These are phyloP conservation scores for Ustilago shanxiensis DNA, from an alignment of 1,284 basidiomycete species.

Conservation along the genomic window DNA sequence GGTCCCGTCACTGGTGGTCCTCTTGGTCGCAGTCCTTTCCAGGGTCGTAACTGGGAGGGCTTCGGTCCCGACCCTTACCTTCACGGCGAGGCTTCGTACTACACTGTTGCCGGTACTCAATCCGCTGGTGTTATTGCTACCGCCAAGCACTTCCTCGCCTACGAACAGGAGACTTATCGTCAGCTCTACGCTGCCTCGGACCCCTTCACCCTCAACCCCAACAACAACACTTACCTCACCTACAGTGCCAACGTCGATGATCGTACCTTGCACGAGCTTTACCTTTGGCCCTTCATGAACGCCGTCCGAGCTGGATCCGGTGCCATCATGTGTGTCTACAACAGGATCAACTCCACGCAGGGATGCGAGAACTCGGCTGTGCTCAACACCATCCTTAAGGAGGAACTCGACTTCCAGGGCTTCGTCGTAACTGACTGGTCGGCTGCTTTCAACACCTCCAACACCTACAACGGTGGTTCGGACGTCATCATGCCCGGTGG, in stretches of 20 bases:
- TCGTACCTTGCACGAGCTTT: conserved; percentile 47
- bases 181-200: conserved; percentile 41
- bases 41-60: conserved; percentile 50
- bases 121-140: conserved; percentile 40
- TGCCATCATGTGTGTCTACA: conserved; percentile 46
- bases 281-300: conserved; percentile 53
- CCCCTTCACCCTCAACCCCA: conserved; percentile 46
- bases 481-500: conserved; percentile 41
- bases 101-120: conserved; percentile 42
- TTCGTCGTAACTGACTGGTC: conserved; percentile 49
- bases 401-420: conserved; percentile 48
- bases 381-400: conserved; percentile 52
- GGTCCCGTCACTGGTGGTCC: conserved; percentile 68
- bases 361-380: conserved; percentile 30
- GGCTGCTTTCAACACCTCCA: conserved; percentile 37
- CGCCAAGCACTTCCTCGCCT: conserved; percentile 50
- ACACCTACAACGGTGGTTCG: conserved; percentile 43
- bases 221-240: conserved; percentile 57
- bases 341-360: conserved; percentile 23
- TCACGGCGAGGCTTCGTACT: conserved; percentile 40
- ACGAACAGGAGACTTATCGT: conserved; percentile 48
- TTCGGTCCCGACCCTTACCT: conserved; percentile 50
- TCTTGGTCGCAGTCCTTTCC: conserved; percentile 40
- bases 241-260: conserved; percentile 69
- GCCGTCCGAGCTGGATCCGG: conserved; percentile 44